Percentiles rank a stretch among this genome's conserved stretches.
phyloP scores from a whole-genome alignment of 169 alveolate genomes.

The Cardiosporidium cionae region DNA sequence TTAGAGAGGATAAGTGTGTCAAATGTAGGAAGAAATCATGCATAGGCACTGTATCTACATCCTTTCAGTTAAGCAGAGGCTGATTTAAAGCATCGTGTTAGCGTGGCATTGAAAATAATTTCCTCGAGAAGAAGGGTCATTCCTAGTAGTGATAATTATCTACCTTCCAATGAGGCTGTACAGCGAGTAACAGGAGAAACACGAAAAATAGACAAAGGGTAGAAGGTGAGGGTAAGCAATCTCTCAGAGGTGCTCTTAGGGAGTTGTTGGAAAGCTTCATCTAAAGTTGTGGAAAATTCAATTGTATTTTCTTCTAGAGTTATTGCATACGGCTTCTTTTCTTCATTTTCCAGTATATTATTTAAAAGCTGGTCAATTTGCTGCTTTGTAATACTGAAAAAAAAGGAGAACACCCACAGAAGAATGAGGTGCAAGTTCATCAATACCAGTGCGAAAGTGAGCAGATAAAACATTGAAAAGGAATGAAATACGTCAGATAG shows the following conservation, averaged over 20 bases:
- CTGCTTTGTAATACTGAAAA: background rate
- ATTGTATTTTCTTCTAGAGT: background rate
- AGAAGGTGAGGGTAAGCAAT: constrained; percentile 25
- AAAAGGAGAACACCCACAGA: too few species aligned
- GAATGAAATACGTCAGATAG: background rate
- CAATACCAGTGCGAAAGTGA: background rate
- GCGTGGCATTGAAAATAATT: background rate
- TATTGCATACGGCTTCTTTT: background rate
- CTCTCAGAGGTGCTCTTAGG: constrained; percentile 3
- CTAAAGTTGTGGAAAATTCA: background rate
- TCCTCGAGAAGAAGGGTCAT: too few species aligned
- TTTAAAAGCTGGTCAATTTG: background rate
- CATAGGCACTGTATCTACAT: background rate
- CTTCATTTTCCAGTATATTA: constrained; percentile 2
- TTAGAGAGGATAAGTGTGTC: too few species aligned
- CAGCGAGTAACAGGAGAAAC: constrained; percentile 82
- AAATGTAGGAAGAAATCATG: background rate
- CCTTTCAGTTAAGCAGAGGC: background rate
- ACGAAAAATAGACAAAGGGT: constrained; percentile 53
- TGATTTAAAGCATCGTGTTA: background rate
- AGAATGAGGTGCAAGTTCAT: background rate
- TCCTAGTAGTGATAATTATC: too few species aligned
- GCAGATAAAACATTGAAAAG: background rate
- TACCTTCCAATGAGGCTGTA: constrained; percentile 76
- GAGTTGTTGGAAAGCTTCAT: background rate